Conservation (phyloP, 2,329 filamentous ascomycete species). For the Tolypocladium nubicola region DNA sequence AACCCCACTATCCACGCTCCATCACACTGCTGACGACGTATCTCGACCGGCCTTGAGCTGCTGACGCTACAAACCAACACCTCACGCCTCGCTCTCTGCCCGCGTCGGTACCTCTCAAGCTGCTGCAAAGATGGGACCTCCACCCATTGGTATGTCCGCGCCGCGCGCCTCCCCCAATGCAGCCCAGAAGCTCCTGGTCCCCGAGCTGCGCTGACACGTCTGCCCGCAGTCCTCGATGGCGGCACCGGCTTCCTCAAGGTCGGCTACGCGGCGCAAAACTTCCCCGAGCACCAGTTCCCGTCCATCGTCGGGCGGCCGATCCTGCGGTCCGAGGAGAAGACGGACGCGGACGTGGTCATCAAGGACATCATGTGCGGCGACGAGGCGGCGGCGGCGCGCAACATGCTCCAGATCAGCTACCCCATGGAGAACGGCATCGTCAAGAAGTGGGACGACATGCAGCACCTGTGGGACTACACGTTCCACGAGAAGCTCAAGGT, state of each 20-base stretch:
- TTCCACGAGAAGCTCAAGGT: constrained; percentile 96
- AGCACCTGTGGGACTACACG: constrained; percentile 98
- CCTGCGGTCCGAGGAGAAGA: constrained; percentile 84
- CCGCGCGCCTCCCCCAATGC: not conserved
- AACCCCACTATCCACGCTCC: constrained; percentile 19
- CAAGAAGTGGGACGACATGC: constrained; percentile 99
- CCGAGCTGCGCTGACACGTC: constrained; percentile 11
- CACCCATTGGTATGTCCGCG: constrained; percentile 41
- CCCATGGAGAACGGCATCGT: constrained; percentile 99
- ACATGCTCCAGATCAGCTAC: constrained; percentile 97
- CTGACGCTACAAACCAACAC: constrained; percentile 1
- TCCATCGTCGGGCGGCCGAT: constrained; percentile 98
- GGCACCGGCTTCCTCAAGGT: constrained; percentile 99
- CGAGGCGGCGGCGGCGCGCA: constrained; percentile 88
- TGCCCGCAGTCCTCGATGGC: constrained; percentile 80
- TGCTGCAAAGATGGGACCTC: constrained; percentile 35
- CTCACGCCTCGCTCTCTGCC: not conserved
- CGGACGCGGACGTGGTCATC: constrained; percentile 51
- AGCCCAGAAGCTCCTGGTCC: not conserved
- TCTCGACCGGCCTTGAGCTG: not conserved
- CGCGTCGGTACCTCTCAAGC: constrained; percentile 4
- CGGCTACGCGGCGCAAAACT: constrained; percentile 98
- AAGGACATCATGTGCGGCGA: constrained; percentile 99
- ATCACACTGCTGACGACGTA: constrained; percentile 3
- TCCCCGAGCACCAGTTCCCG: constrained; percentile 96